phyloP scores from a whole-genome alignment of 345 rosid genomes.

The Luvunga scandens region DNA sequence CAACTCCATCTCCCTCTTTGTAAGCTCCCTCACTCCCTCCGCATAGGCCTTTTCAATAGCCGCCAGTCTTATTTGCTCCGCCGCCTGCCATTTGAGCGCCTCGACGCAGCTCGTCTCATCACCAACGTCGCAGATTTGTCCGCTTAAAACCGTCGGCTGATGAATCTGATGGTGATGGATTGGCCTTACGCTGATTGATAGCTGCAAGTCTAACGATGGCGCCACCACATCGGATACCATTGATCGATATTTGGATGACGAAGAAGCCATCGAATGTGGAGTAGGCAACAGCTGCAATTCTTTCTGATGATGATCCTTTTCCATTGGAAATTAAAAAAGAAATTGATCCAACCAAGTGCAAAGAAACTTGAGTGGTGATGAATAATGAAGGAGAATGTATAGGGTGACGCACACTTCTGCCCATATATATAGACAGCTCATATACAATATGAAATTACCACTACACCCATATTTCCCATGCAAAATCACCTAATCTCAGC shows the following conservation, averaged over 20 bases:
- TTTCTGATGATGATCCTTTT: slow-evolving; percentile 57
- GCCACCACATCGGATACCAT: slow-evolving; percentile 7
- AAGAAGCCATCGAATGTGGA: slow-evolving; percentile 35
- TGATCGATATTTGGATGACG: slow-evolving; percentile 25
- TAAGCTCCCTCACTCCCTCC: slow-evolving; percentile 88
- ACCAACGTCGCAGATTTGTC: slow-evolving; percentile 25
- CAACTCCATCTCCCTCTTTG: slow-evolving; percentile 87
- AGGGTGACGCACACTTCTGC: slow-evolving; percentile 21
- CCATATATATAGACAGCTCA: slow-evolving; percentile 31
- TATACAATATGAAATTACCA: slow-evolving; percentile 21
- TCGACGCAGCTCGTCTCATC: slow-evolving; percentile 41
- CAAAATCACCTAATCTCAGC: slow-evolving; percentile 24
- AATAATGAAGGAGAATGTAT: slow-evolving; percentile 7
- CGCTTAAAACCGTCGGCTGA: slow-evolving; percentile 23
- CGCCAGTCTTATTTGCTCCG: slow-evolving; percentile 81
- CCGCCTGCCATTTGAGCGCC: slow-evolving; percentile 88
- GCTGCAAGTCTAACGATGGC: slow-evolving; percentile 79
- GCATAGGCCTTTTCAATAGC: slow-evolving; percentile 90
- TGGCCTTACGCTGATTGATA: slow-evolving; percentile 77
- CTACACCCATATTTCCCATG: slow-evolving; percentile 30
- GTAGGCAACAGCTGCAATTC: slow-evolving; percentile 87
- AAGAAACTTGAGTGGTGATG: background rate
- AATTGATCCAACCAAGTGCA: background rate
- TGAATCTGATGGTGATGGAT: slow-evolving; percentile 26
- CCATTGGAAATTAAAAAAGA: slow-evolving; percentile 26